Conservation (phyloP, 2,329 filamentous ascomycete genomes). For the Polytolypa hystricis region DNA sequence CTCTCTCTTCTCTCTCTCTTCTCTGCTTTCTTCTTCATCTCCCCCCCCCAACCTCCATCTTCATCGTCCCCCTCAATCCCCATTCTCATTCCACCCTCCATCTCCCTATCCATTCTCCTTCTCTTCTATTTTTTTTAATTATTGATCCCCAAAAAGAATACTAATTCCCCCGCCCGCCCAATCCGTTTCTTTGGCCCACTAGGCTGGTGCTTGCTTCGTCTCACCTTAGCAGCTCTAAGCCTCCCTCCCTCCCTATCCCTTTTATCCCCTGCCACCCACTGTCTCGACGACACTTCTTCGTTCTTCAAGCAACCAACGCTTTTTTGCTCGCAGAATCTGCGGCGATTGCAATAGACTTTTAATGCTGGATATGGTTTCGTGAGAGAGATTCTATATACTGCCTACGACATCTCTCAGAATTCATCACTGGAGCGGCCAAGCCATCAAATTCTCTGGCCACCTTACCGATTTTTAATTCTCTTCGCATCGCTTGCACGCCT, state of each 20-base stretch:
- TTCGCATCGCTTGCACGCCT: no score
- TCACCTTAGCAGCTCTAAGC: slow-evolving; percentile 1
- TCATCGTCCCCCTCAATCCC: slow-evolving; percentile 9
- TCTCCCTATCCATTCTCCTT: slow-evolving; percentile 26
- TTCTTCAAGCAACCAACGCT: slow-evolving; percentile 13
- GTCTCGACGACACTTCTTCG: slow-evolving; percentile 13
- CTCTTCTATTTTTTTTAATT: slow-evolving; percentile 22
- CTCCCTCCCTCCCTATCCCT: slow-evolving; percentile 2
- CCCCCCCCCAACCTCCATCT: slow-evolving; percentile 6
- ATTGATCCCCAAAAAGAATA: not conserved
- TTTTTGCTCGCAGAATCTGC: slow-evolving; percentile 10
- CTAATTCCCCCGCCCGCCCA: slow-evolving; percentile 14
- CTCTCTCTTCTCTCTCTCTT: slow-evolving; percentile 15
- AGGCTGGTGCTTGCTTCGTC: slow-evolving; percentile 4
- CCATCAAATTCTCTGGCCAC: no score
- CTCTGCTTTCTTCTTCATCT: slow-evolving; percentile 13
- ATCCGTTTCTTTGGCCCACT: slow-evolving; percentile 12
- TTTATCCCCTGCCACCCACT: slow-evolving; percentile 2
- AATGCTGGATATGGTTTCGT: slow-evolving; percentile 9
- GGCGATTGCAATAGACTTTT: slow-evolving; percentile 11
- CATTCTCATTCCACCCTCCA: slow-evolving; percentile 20
- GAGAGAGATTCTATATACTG: no score
- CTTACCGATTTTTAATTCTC: no score
- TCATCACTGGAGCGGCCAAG: no score
- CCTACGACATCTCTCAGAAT: no score